Evolutionary conservation across 352 stramenopile genomes (phyloP).

Genomic region (Thraustochytrium sp.): DNA sequence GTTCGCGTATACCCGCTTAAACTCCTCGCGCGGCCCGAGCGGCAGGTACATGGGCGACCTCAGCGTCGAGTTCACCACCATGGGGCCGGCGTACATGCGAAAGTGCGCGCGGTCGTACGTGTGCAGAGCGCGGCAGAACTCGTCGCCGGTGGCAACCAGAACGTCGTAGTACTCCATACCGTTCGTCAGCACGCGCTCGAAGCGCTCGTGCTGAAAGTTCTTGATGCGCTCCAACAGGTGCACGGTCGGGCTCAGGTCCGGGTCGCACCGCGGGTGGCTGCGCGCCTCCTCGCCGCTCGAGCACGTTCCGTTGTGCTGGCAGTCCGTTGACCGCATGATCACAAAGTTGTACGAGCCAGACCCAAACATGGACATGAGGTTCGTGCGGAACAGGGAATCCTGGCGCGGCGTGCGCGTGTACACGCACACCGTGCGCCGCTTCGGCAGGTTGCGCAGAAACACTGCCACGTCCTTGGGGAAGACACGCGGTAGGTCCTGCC

Average conservation of each 20-base stretch:
- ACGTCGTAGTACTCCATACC: conserved; percentile 41
- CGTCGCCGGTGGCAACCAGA: conserved; percentile 29
- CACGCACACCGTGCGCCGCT: conserved; percentile 16
- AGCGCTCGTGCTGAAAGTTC: conserved; percentile 41
- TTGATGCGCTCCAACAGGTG: conserved; percentile 38
- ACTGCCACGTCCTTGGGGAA: conserved; percentile 12
- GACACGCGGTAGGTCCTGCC: conserved; percentile 20
- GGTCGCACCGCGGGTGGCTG: background rate
- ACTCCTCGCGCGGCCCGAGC: conserved; percentile 38
- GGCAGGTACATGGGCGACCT: conserved; percentile 26
- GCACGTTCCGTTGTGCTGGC: conserved; percentile 34
- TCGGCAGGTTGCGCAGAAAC: background rate
- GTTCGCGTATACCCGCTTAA: background rate
- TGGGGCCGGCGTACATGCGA: conserved; percentile 29
- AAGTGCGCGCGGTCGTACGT: conserved; percentile 36
- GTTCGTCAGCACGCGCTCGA: conserved; percentile 25
- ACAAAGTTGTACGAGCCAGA: conserved; percentile 43
- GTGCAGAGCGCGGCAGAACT: conserved; percentile 36
- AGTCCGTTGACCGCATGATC: conserved; percentile 38
- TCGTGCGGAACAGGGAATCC: conserved; percentile 31
- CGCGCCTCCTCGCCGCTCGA: background rate
- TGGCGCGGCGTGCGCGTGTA: conserved; percentile 38
- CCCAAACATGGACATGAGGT: conserved; percentile 38
- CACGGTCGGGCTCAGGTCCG: conserved; percentile 7
- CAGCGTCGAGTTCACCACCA: conserved; percentile 23